Percentiles rank a stretch among this genome's conserved stretches.
These are phyloP conservation scores for Beauveria asiatica DNA, from an alignment of 2,329 filamentous ascomycete species.

Conservation along the genomic window DNA sequence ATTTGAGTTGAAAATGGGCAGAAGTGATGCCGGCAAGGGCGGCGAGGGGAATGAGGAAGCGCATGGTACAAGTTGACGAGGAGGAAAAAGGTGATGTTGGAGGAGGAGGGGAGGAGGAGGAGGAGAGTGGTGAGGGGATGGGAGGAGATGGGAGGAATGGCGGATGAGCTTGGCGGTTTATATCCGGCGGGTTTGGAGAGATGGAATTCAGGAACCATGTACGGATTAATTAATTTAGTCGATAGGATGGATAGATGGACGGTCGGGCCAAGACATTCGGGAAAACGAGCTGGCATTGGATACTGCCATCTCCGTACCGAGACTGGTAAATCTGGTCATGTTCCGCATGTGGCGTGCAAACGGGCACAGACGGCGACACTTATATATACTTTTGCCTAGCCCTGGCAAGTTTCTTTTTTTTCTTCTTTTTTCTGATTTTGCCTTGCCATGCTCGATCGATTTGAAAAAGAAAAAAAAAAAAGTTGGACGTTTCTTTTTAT, in stretches of 20 bases:
- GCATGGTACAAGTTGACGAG: constrained; percentile 23
- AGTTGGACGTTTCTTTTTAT: too few relatives aligned
- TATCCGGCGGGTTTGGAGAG: background rate
- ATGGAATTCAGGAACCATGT: too few relatives aligned
- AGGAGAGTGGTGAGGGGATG: background rate
- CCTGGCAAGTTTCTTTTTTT: background rate
- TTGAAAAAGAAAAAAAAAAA: too few relatives aligned
- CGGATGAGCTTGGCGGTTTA: background rate
- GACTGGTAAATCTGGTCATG: background rate
- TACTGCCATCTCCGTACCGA: too few relatives aligned
- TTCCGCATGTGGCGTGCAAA: background rate
- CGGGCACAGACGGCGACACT: background rate
- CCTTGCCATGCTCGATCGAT: too few relatives aligned
- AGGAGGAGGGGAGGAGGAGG: background rate
- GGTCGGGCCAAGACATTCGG: background rate
- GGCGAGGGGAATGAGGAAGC: constrained; percentile 27
- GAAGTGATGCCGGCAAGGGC: constrained; percentile 31
- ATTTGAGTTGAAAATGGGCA: constrained; percentile 47
- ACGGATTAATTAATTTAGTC: too few relatives aligned
- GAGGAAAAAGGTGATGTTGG: too few relatives aligned
- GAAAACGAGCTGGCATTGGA: background rate
- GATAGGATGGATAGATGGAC: too few relatives aligned
- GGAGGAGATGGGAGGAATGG: background rate
- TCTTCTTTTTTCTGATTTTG: background rate
- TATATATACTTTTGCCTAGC: too few relatives aligned